A percentile compares a stretch with the other conserved stretches of the same genome.
phyloP scores from a whole-genome alignment of 2,329 filamentous ascomycete genomes.

The Chaetomiaceae sp. region DNA sequence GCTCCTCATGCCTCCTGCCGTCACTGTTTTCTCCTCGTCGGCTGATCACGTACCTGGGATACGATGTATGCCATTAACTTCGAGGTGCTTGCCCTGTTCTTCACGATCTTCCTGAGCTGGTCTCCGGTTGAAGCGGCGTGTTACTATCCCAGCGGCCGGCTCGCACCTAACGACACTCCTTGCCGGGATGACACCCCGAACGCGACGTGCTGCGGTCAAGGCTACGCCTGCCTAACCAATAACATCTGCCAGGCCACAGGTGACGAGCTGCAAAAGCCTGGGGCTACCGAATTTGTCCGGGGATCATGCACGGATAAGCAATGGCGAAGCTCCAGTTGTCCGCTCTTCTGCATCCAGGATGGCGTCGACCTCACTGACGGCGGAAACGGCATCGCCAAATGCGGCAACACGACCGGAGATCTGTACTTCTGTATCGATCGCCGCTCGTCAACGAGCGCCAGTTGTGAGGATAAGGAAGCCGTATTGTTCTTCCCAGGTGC shows the following conservation, averaged over 20 bases:
- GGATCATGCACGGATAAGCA: conserved; percentile 31
- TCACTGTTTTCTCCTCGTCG: no score
- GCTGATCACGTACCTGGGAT: not conserved
- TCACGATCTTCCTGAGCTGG: not conserved
- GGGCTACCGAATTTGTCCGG: conserved; percentile 26
- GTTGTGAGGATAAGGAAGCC: conserved; percentile 16
- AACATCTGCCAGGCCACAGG: conserved; percentile 29
- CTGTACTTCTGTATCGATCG: conserved; percentile 26
- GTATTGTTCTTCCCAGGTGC: conserved; percentile 19
- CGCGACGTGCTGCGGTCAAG: conserved; percentile 32
- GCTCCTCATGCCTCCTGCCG: no score
- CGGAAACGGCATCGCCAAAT: conserved; percentile 14
- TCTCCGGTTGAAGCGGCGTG: conserved; percentile 16
- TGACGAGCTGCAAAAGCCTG: conserved; percentile 19
- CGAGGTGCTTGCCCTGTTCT: not conserved
- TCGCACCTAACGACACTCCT: conserved; percentile 26
- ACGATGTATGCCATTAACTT: not conserved
- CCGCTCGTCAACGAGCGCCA: not conserved
- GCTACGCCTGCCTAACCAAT: conserved; percentile 33
- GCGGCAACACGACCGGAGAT: conserved; percentile 17
- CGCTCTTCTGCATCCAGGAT: conserved; percentile 30
- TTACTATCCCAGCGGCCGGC: conserved; percentile 29
- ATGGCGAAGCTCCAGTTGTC: conserved; percentile 29
- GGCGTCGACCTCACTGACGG: conserved; percentile 9
- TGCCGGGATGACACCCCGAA: conserved; percentile 26